Evolutionary conservation across 768 basidiomycete genomes (phyloP).

Genomic region (Lactifluus echinatus): DNA sequence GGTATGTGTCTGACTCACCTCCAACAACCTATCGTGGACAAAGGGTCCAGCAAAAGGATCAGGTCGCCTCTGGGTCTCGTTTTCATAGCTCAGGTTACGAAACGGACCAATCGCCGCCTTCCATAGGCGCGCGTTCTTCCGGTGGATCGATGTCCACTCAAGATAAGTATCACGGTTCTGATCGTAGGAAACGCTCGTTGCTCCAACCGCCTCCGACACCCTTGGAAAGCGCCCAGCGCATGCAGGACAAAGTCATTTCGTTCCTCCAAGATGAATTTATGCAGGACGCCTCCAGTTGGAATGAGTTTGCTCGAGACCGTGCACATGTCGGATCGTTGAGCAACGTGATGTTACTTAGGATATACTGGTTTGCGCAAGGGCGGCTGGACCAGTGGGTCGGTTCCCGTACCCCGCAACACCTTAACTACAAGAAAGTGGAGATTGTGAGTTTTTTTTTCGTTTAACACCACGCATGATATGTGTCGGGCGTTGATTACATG

Average conservation of each 20-base stretch:
- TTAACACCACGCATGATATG: background rate
- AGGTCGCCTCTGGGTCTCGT: background rate
- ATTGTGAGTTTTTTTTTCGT: background rate
- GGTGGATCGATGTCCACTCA: background rate
- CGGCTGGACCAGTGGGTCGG: constrained; percentile 8
- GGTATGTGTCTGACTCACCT: constrained; percentile 8
- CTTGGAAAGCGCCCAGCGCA: background rate
- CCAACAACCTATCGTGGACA: background rate
- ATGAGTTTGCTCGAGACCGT: constrained; percentile 5
- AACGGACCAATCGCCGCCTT: background rate
- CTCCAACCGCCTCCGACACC: constrained; percentile 1
- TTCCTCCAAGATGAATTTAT: constrained; percentile 2
- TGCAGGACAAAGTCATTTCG: constrained; percentile 2
- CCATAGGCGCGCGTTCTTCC: background rate
- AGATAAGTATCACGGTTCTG: background rate
- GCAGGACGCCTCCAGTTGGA: constrained; percentile 2
- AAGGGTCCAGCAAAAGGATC: background rate
- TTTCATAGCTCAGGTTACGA: constrained; percentile 2
- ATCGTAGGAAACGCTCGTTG: background rate
- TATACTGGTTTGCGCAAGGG: constrained; percentile 13
- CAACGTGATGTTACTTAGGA: constrained; percentile 8
- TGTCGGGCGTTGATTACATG: background rate
- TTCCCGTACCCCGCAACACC: background rate
- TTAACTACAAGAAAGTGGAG: constrained; percentile 4
- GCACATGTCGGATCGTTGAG: constrained; percentile 1